Base-by-base conservation (phyloP, 2,329 filamentous ascomycete genomes). In the Xylariaceae sp. region DNA sequence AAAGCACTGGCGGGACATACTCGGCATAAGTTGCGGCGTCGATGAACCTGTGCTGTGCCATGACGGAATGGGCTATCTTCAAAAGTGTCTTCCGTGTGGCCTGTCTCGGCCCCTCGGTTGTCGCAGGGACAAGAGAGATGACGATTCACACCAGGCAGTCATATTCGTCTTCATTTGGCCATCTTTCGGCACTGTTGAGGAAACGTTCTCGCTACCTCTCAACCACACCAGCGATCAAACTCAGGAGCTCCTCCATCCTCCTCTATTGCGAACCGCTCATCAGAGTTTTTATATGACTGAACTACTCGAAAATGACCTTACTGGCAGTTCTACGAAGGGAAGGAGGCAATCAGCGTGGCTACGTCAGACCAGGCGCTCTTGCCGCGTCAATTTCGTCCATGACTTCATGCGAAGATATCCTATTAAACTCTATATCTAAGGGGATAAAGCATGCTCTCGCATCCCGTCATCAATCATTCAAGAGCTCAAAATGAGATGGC, bases 21-120 rank as follows among this genome's bases (percentile, higher is more conserved):
- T 68, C 65, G 48, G 64, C 47, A 52, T 62, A 63, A 8, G 63
- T 63, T n/a, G 66, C 64, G 4, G 64, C 66, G 9, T 59, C 63
- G 23, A 68, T 67, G 3, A 60, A 49, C 18, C 42, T 54, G 34
- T 44, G 45, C 8, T 52, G 17, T 7, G 48, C 50, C n/a, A 44
- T 34, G 10, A 51, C 51, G 8, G 55, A 3, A 42, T 42, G 11
- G 37, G 23, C 23, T 30, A 30, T 42, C 57, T 10, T 57, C 62
- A 13, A 64, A 34, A 8, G 67, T 23, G 8, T 62, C 57, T 42
- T 59, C 62, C 34, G 67, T 61, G 56, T 66, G 62, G 34, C 61
- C 61, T n/a, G 57, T 62, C 35, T 66, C 63, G n/a, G 50, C 17
- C 18, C 63, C 35, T 66, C 63, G 11, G 50, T 23, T 34, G 62